Evolutionary conservation across 768 basidiomycete species (phyloP).

Genomic region (Nevesoporus exiguus): DNA sequence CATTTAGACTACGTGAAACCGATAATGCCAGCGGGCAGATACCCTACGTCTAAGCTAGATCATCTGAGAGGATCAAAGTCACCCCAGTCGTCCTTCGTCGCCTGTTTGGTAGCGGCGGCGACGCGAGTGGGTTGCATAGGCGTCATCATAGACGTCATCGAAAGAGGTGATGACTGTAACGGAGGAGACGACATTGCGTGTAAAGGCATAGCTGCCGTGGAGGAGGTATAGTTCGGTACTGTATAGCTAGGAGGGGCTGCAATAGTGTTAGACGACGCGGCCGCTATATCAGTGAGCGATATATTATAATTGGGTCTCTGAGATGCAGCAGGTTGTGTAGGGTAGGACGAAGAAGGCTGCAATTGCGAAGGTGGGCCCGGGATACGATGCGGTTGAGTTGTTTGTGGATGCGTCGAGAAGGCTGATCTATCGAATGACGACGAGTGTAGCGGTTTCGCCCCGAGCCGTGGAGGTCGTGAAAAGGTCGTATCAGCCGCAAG

Average conservation of each 20-base stretch:
- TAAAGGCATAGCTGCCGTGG: conserved; percentile 18
- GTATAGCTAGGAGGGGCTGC: conserved; percentile 13
- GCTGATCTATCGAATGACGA: conserved; percentile 33
- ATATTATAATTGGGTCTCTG: conserved; percentile 60
- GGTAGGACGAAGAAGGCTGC: conserved; percentile 12
- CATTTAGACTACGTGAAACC: not conserved
- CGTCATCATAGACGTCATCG: conserved; percentile 52
- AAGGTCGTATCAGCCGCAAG: conserved; percentile 28
- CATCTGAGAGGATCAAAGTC: conserved; percentile 69
- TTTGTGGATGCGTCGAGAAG: conserved; percentile 26
- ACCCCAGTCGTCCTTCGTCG: conserved; percentile 68
- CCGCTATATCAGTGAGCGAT: conserved; percentile 35
- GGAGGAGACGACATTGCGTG: conserved; percentile 32
- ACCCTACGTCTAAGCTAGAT: conserved; percentile 8
- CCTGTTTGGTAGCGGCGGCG: conserved; percentile 39
- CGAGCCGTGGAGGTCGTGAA: conserved; percentile 39
- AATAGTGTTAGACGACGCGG: conserved; percentile 16
- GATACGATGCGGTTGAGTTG: conserved; percentile 16
- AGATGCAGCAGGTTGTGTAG: conserved; percentile 11
- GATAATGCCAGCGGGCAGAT: not conserved
- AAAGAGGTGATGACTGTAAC: conserved; percentile 27
- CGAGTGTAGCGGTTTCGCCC: conserved; percentile 35
- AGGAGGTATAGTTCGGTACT: conserved; percentile 14
- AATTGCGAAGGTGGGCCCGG: conserved; percentile 22
- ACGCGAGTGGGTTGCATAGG: conserved; percentile 54